Base-by-base conservation (phyloP, 163 green algal species). In the Coccomyxa subellipsoidea region DNA sequence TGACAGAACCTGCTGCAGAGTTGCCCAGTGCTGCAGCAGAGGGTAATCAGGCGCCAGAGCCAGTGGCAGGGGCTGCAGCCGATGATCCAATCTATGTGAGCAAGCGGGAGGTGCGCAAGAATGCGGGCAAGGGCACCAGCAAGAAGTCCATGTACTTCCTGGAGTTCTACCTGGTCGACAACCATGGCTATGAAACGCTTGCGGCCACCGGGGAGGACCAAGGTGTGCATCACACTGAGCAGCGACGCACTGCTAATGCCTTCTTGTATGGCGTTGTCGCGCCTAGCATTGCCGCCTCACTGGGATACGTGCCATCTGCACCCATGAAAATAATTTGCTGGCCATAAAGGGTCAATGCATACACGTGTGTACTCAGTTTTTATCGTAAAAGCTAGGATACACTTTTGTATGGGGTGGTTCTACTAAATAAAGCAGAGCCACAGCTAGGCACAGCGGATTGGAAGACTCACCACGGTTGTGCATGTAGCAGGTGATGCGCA, bases 401-500 rank as follows among this genome's bases (percentile, higher is more conserved):
- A n/a, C n/a, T n/a, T n/a, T n/a, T n/a, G n/a, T n/a, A n/a, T n/a
- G n/a, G n/a, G n/a, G n/a, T n/a, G n/a, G n/a, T n/a, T n/a, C n/a
- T n/a, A n/a, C n/a, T n/a, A n/a, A n/a, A n/a, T n/a, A n/a, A n/a
- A n/a, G n/a, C n/a, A n/a, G n/a, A n/a, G n/a, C n/a, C n/a, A n/a
- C n/a, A n/a, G n/a, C n/a, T n/a, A n/a, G n/a, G n/a, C n/a, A n/a
- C n/a, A n/a, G n/a, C n/a, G n/a, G n/a, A n/a, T n/a, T n/a, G n/a
- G n/a, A n/a, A n/a, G n/a, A n/a, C n/a, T n/a, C n/a, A n/a, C n/a
- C n/a, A n/a, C n/a, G n/a, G n/a, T n/a, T n/a, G n/a, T n/a, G n/a
- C n/a, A n/a, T n/a, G n/a, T n/a, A 59, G 75, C 81, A 84, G 90
- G 90, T 4, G 90, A 93, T 81, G 87, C 90, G 32, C 90, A 93